These are phyloP conservation scores for Xylaria multiplex DNA, from an alignment of 2,329 filamentous ascomycete genomes.

Conservation along the genomic window DNA sequence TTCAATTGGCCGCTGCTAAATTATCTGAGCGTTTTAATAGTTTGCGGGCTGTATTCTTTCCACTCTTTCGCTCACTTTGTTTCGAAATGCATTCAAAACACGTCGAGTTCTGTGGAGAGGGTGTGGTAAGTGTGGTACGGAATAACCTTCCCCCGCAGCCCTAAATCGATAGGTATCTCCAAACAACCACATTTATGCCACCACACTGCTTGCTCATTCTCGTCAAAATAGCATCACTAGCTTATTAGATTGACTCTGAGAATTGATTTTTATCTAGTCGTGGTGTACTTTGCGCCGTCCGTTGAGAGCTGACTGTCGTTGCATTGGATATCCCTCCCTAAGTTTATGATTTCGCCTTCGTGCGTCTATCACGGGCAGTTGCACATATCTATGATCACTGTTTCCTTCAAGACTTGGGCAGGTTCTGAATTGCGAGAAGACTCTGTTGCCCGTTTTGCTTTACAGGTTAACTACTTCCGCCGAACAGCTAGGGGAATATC, in stretches of 20 bases:
- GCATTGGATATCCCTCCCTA: neutral
- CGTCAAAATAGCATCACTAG: neutral
- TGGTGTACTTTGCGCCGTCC: neutral
- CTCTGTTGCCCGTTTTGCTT: neutral
- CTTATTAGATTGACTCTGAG: neutral
- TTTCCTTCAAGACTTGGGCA: neutral
- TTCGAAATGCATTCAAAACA: neutral
- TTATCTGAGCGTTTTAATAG: neutral
- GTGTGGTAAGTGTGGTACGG: constrained; percentile 12
- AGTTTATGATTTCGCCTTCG: neutral
- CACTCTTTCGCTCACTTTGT: constrained; percentile 6
- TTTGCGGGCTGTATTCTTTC: neutral
- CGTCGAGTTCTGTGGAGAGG: constrained; percentile 3
- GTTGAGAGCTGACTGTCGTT: too few species aligned
- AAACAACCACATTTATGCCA: neutral
- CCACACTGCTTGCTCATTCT: neutral
- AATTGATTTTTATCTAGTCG: too few species aligned
- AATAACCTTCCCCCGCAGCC: constrained; percentile 32
- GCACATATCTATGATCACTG: neutral
- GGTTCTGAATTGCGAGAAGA: neutral
- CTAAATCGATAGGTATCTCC: constrained; percentile 11
- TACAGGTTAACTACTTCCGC: neutral
- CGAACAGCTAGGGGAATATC: neutral
- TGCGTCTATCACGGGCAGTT: neutral
- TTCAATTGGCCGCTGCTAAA: neutral